A percentile compares a stretch with the other conserved stretches of the same genome.
phyloP scores from a whole-genome alignment of 2,329 filamentous ascomycete genomes.

The Cordyceps javanica region DNA sequence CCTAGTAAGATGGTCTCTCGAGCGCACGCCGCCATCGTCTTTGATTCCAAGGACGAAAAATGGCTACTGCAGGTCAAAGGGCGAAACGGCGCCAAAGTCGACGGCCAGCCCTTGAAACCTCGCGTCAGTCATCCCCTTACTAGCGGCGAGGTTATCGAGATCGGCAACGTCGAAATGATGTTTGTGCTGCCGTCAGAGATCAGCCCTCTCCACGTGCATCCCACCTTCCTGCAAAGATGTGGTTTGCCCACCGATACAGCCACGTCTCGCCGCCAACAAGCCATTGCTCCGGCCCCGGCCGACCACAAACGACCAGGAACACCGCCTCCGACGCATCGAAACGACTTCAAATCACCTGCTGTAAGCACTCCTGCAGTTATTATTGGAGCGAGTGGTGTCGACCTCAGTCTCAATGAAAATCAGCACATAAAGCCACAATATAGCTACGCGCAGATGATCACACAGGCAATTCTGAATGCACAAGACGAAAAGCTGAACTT shows the following conservation, averaged over 20 bases:
- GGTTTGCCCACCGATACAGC: constrained; percentile 37
- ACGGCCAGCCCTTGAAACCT: constrained; percentile 64
- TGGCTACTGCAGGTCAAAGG: constrained; percentile 89
- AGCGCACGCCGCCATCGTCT: constrained; percentile 68
- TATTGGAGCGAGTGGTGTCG: constrained; percentile 49
- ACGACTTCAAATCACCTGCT: constrained; percentile 26
- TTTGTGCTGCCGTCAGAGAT: constrained; percentile 83
- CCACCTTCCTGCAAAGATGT: constrained; percentile 63
- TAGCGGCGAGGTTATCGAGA: constrained; percentile 87
- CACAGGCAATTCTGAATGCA: constrained; percentile 86
- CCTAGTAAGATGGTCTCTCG: constrained; percentile 78
- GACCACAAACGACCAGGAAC: constrained; percentile 57
- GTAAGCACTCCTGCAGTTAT: constrained; percentile 31
- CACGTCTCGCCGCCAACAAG: constrained; percentile 34
- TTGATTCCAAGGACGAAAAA: constrained; percentile 58
- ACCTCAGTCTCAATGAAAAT: constrained; percentile 75
- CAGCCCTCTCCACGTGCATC: constrained; percentile 59
- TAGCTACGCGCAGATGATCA: constrained; percentile 95
- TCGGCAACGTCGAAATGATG: constrained; percentile 95
- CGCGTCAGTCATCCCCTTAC: constrained; percentile 61
- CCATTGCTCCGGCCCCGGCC: constrained; percentile 53
- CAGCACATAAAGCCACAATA: constrained; percentile 92
- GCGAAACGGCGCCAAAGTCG: constrained; percentile 82
- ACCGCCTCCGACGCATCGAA: constrained; percentile 40
- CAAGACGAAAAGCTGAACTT: constrained; percentile 84